Evolutionary conservation across 2,329 filamentous ascomycete species (phyloP).

Genomic region (Pseudogymnoascus sp.): DNA sequence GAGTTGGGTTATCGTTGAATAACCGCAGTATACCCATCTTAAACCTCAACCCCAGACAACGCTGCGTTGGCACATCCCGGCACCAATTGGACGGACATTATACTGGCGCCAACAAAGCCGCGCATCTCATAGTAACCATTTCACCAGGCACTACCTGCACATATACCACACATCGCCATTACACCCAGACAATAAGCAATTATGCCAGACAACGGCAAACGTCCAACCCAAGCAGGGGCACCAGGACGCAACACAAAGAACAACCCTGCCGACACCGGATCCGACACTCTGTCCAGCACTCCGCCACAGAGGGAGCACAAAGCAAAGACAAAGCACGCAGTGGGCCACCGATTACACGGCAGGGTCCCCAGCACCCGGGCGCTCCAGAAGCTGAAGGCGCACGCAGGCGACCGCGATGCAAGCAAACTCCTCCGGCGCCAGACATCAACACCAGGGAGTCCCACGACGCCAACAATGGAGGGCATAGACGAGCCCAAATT

Average conservation of each 20-base stretch:
- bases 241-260: constrained; percentile 5
- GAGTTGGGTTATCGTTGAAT: not conserved
- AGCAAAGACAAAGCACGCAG: constrained; percentile 24
- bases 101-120: not conserved
- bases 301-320: constrained; percentile 19
- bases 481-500: constrained; percentile 43
- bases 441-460: constrained; percentile 10
- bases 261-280: constrained; percentile 6
- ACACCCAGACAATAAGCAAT: not conserved
- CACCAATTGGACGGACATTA: not conserved
- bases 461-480: constrained; percentile 9
- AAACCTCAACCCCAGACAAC: constrained; percentile 4
- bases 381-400: constrained; percentile 23
- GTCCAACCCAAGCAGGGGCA: constrained; percentile 4
- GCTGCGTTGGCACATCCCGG: constrained; percentile 5
- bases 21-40: not conserved
- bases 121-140: not conserved
- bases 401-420: constrained; percentile 18
- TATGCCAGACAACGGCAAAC: not conserved
- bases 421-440: constrained; percentile 6
- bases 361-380: constrained; percentile 24
- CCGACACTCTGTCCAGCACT: constrained; percentile 22
- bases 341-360: constrained; percentile 21
- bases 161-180: not conserved
- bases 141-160: constrained; percentile 6